These are phyloP conservation scores for Cyamopsis tetragonoloba DNA, from an alignment of 306 rosid species.

Conservation along the genomic window DNA sequence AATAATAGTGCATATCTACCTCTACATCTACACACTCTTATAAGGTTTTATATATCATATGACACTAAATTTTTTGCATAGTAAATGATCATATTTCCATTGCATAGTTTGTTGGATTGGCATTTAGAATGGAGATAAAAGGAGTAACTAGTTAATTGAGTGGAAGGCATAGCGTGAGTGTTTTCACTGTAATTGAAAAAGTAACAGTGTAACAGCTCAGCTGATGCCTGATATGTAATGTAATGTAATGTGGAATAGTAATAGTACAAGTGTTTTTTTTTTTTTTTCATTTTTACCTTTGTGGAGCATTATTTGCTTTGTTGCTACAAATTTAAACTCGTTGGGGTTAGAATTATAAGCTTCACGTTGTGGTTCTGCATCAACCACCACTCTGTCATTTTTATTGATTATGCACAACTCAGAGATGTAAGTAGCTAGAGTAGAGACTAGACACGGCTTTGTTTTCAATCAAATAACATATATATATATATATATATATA, in stretches of 20 bases:
- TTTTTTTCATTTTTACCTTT: not conserved
- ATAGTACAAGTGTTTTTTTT: not conserved
- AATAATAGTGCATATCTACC: too few relatives aligned
- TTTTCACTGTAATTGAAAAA: not conserved
- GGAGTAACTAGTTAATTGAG: not conserved
- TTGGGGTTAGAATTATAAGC: too few relatives aligned
- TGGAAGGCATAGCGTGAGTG: not conserved
- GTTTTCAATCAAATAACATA: too few relatives aligned
- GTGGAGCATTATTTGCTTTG: not conserved
- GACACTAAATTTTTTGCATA: too few relatives aligned
- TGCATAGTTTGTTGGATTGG: too few relatives aligned
- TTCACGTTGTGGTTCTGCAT: slow-evolving; percentile 3
- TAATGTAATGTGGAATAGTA: not conserved
- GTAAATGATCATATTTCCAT: too few relatives aligned
- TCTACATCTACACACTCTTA: too few relatives aligned
- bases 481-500: too few relatives aligned
- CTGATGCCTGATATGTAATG: too few relatives aligned
- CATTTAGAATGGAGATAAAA: not conserved
- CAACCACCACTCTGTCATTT: slow-evolving; percentile 11
- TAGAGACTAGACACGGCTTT: too few relatives aligned
- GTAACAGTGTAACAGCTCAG: not conserved
- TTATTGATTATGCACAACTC: slow-evolving; percentile 4
- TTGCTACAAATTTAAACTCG: not conserved
- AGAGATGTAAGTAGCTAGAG: not conserved
- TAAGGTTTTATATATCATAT: too few relatives aligned